phyloP scores from a whole-genome alignment of 2,329 filamentous ascomycete genomes.

The Alternaria sp. region DNA sequence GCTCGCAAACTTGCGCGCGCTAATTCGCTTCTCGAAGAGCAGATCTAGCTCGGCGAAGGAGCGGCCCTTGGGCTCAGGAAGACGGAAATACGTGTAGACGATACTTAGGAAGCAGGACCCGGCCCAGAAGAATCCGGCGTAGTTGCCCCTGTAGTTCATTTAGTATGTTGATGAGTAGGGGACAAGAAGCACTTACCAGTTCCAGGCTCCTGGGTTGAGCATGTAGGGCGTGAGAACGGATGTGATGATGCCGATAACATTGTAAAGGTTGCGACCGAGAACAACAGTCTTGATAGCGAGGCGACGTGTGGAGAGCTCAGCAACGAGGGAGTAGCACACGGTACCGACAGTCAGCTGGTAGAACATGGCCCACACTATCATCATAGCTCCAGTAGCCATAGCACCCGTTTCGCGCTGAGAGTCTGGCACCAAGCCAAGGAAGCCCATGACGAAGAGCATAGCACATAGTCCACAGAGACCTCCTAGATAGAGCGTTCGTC shows the following conservation, averaged over 20 bases:
- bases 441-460: constrained; percentile 85
- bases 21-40: constrained; percentile 77
- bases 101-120: constrained; percentile 82
- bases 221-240: constrained; percentile 89
- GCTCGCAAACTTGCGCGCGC: constrained; percentile 74
- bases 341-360: constrained; percentile 91
- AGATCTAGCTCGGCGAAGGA: constrained; percentile 88
- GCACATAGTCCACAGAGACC: constrained; percentile 73
- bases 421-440: constrained; percentile 76
- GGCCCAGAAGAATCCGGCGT: constrained; percentile 87
- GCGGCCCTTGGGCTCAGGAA: constrained; percentile 81
- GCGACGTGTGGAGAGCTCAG: constrained; percentile 81
- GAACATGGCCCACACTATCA: constrained; percentile 63
- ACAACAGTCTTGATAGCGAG: constrained; percentile 93
- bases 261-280: constrained; percentile 78
- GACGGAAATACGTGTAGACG: constrained; percentile 80
- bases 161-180: background rate
- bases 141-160: constrained; percentile 69
- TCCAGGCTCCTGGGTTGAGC: constrained; percentile 86
- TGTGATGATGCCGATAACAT: constrained; percentile 82
- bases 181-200: constrained; percentile 57
- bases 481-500: constrained; percentile 77
- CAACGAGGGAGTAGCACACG: constrained; percentile 87
- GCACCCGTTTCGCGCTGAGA: constrained; percentile 67
- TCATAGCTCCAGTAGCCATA: constrained; percentile 82